phyloP scores from a whole-genome alignment of 1,284 basidiomycete species.

The Fomitopsis betulina region DNA sequence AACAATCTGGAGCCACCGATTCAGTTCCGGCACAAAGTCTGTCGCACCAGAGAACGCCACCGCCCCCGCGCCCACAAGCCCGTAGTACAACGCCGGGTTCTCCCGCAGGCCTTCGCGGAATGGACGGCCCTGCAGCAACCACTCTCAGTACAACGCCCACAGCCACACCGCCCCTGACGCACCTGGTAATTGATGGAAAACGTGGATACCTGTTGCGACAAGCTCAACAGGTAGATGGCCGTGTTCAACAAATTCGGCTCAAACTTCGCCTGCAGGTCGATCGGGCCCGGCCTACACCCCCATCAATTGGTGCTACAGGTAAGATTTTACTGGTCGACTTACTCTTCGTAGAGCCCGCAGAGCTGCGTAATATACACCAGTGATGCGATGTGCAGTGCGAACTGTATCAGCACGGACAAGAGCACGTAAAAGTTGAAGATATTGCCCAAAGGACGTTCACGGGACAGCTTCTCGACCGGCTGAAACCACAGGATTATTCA shows the following conservation, averaged over 20 bases:
- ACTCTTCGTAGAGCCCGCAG: conserved; percentile 77
- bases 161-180: conserved; percentile 6
- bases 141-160: not conserved
- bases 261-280: conserved; percentile 93
- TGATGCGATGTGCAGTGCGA: conserved; percentile 84
- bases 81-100: conserved; percentile 89
- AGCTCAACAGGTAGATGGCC: conserved; percentile 88
- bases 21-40: conserved; percentile 93
- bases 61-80: conserved; percentile 78
- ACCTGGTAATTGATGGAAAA: conserved; percentile 96
- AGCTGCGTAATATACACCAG: conserved; percentile 90
- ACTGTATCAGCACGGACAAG: conserved; percentile 86
- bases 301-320: conserved; percentile 9
- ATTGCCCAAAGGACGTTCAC: conserved; percentile 87
- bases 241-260: conserved; percentile 91
- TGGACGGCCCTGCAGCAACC: conserved; percentile 71
- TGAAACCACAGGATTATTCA: too few relatives aligned
- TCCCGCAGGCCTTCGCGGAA: conserved; percentile 96
- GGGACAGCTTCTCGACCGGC: conserved; percentile 90
- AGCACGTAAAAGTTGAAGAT: conserved; percentile 96
- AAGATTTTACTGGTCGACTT: conserved; percentile 27
- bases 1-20: conserved; percentile 95
- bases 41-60: conserved; percentile 93
- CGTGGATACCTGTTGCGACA: conserved; percentile 94
- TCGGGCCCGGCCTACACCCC: conserved; percentile 58